Percentiles rank a stretch among this genome's conserved stretches.
Conservation (phyloP, 371 early-diverging fungal species). For the Massospora cicadina region DNA sequence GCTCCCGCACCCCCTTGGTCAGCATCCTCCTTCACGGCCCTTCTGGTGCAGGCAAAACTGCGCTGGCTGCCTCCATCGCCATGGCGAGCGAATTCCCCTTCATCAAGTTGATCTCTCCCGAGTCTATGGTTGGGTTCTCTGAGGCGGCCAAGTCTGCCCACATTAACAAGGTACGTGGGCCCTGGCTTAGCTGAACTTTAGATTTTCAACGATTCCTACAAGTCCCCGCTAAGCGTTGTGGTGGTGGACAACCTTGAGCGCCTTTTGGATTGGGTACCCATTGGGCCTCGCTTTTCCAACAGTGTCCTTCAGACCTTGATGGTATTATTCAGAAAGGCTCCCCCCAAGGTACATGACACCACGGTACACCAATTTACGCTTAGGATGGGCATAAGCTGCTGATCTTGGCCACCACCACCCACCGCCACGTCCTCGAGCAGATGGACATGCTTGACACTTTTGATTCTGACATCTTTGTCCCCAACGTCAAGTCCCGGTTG, state of each 20-base stretch:
- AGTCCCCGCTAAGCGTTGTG: constrained; percentile 87
- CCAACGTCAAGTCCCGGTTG: constrained; percentile 41
- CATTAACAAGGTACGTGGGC: constrained; percentile 55
- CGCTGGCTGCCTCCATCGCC: constrained; percentile 93
- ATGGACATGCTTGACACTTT: constrained; percentile 82
- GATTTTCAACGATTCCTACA: constrained; percentile 94
- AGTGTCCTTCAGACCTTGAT: constrained; percentile 87
- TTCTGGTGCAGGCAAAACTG: constrained; percentile 93
- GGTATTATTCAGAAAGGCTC: constrained; percentile 77
- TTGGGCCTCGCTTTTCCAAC: constrained; percentile 98
- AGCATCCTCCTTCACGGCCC: constrained; percentile 80
- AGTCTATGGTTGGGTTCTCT: constrained; percentile 88
- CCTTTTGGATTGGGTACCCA: constrained; percentile 89
- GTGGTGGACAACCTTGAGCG: constrained; percentile 97
- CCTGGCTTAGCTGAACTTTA: constrained; percentile 10
- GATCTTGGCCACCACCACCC: constrained; percentile 70
- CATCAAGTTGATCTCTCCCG: constrained; percentile 96
- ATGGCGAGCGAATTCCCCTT: constrained; percentile 92
- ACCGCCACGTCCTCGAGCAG: constrained; percentile 57
- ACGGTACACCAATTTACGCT: not conserved
- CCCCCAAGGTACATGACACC: constrained; percentile 43
- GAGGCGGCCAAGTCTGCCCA: constrained; percentile 85
- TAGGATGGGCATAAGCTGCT: constrained; percentile 48
- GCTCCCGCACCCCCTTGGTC: constrained; percentile 68
- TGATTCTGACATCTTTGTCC: constrained; percentile 63